Conservation (phyloP, 2,329 filamentous ascomycete genomes). For the Podosphaera fusca region DNA sequence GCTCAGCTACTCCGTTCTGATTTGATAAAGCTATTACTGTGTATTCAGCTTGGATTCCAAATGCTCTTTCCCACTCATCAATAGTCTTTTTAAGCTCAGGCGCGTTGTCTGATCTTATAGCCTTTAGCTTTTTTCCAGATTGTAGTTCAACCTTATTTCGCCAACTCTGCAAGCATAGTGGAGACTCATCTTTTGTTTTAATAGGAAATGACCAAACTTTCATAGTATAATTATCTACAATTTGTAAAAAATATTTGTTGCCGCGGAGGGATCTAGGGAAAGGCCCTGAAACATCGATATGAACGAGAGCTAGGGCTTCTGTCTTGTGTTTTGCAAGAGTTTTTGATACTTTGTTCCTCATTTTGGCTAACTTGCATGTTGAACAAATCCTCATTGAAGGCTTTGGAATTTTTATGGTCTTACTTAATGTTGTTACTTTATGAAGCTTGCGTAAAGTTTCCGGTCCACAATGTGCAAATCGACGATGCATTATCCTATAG, state of each 20-base stretch:
- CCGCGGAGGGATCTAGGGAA: not conserved
- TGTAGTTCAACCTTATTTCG: not conserved
- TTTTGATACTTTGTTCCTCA: too few species aligned
- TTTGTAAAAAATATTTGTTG: too few species aligned
- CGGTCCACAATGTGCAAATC: not conserved
- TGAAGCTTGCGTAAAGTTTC: too few species aligned
- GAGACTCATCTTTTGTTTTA: not conserved
- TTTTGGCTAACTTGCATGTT: too few species aligned
- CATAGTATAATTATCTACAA: not conserved
- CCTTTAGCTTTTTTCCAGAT: not conserved
- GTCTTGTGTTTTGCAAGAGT: not conserved
- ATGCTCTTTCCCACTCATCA: not conserved
- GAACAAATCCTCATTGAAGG: too few species aligned
- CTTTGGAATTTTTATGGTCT: too few species aligned
- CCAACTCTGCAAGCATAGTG: not conserved
- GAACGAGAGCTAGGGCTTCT: not conserved
- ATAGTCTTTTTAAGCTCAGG: not conserved
- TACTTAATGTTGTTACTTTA: too few species aligned
- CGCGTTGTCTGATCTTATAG: not conserved
- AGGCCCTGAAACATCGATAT: not conserved
- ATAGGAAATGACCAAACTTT: not conserved
- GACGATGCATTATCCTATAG: not conserved
- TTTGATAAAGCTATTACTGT: not conserved
- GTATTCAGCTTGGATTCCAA: not conserved
- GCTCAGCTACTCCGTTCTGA: not conserved